Percentiles rank a stretch among this genome's conserved stretches.
Conservation (phyloP, 345 rosid species). For the Trapa incisa region DNA sequence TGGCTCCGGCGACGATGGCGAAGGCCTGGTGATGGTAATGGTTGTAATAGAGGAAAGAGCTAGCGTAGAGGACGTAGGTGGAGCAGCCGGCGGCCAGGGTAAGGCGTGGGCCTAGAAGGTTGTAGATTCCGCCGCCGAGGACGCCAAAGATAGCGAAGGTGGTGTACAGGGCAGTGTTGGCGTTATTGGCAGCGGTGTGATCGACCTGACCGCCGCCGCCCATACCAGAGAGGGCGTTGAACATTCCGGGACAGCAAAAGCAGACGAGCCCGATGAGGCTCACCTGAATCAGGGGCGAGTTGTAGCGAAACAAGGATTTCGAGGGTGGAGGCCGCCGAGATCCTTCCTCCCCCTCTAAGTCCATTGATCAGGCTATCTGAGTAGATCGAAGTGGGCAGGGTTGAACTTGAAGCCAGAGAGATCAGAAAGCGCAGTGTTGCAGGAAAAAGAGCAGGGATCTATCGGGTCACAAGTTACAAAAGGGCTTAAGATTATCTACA, state of each 20-base stretch:
- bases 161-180: constrained; percentile 63
- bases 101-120: constrained; percentile 47
- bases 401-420: background rate
- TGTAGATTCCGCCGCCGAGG: constrained; percentile 56
- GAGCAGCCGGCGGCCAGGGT: constrained; percentile 60
- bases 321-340: constrained; percentile 4
- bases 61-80: constrained; percentile 60
- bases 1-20: constrained; percentile 43
- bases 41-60: constrained; percentile 56
- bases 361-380: constrained; percentile 3
- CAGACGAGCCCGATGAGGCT: constrained; percentile 70
- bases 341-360: constrained; percentile 13
- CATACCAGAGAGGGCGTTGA: constrained; percentile 93
- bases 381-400: background rate
- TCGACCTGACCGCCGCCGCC: constrained; percentile 91
- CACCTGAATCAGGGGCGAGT: constrained; percentile 69
- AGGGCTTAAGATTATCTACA: background rate
- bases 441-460: background rate
- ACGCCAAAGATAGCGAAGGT: constrained; percentile 48
- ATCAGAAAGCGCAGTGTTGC: background rate
- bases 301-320: constrained; percentile 35
- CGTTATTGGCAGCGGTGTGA: constrained; percentile 69
- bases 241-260: constrained; percentile 95
- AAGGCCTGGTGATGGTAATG: constrained; percentile 36
- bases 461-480: background rate